These are phyloP conservation scores for Solanum habrochaites DNA, from an alignment of 257 asterid species.

Conservation along the genomic window DNA sequence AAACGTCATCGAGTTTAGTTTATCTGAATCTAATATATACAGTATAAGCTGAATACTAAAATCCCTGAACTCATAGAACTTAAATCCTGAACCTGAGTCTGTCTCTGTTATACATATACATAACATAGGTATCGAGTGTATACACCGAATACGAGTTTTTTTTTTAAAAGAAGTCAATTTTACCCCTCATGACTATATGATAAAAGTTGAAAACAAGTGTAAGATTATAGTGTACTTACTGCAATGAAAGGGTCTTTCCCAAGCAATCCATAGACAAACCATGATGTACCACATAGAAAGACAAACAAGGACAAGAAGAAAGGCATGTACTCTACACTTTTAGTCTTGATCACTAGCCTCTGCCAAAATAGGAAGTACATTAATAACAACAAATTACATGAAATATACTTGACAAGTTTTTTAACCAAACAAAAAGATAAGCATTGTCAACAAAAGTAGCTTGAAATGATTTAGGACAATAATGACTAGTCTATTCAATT, in stretches of 20 bases:
- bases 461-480: background rate
- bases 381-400: background rate
- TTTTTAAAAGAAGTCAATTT: background rate
- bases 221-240: slow-evolving; percentile 24
- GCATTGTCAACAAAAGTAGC: background rate
- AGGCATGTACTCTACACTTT: slow-evolving; percentile 87
- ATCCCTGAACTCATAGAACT: background rate
- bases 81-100: background rate
- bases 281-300: slow-evolving; percentile 60
- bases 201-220: background rate
- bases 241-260: slow-evolving; percentile 57
- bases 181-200: background rate
- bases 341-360: slow-evolving; percentile 72
- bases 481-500: background rate
- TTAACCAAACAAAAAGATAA: background rate
- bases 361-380: background rate
- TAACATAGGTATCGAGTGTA: background rate
- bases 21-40: background rate
- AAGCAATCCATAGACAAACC: slow-evolving; percentile 65
- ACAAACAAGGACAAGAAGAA: slow-evolving; percentile 59
- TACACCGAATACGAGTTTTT: background rate
- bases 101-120: background rate
- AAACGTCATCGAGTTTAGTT: background rate
- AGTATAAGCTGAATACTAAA: background rate
- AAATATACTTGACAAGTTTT: background rate